A percentile compares a stretch with the other conserved stretches of the same genome.
Conservation (phyloP, 1,284 basidiomycete genomes). For the Schizopora paradoxa region DNA sequence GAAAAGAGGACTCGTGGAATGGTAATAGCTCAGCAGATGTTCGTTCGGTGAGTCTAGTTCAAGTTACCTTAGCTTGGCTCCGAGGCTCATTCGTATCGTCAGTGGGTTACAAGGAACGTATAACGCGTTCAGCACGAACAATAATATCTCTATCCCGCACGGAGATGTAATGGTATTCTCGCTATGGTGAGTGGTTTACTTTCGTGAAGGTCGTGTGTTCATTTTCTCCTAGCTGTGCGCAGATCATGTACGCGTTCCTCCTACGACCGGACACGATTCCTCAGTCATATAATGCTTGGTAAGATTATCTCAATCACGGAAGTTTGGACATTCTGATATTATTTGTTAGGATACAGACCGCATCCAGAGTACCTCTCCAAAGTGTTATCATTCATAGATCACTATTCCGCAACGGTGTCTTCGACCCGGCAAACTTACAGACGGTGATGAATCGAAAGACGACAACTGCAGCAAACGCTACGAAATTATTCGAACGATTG, state of each 20-base stretch:
- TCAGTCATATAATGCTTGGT: conserved; percentile 74
- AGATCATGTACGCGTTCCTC: conserved; percentile 86
- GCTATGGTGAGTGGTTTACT: conserved; percentile 59
- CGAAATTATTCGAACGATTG: conserved; percentile 32
- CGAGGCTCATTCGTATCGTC: conserved; percentile 6
- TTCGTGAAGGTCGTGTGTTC: conserved; percentile 6
- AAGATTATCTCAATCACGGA: conserved; percentile 20
- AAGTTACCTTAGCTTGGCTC: not conserved
- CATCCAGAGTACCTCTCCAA: conserved; percentile 59
- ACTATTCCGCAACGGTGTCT: conserved; percentile 51
- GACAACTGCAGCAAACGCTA: conserved; percentile 37
- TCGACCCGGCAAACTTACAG: conserved; percentile 55
- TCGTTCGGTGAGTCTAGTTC: conserved; percentile 59
- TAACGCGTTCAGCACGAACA: conserved; percentile 63
- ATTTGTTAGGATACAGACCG: conserved; percentile 55
- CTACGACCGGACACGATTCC: conserved; percentile 81
- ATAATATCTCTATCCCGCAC: conserved; percentile 72
- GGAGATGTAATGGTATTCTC: conserved; percentile 84
- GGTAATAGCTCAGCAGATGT: conserved; percentile 86
- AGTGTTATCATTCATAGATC: conserved; percentile 59
- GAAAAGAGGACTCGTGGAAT: conserved; percentile 69
- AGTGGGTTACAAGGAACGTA: conserved; percentile 84
- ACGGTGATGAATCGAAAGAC: conserved; percentile 40
- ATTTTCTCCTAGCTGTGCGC: conserved; percentile 57
- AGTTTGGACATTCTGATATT: not conserved